These are phyloP conservation scores for Hyphopichia pseudoburtonii DNA, from an alignment of 1,139 yeast species.

Conservation along the genomic window DNA sequence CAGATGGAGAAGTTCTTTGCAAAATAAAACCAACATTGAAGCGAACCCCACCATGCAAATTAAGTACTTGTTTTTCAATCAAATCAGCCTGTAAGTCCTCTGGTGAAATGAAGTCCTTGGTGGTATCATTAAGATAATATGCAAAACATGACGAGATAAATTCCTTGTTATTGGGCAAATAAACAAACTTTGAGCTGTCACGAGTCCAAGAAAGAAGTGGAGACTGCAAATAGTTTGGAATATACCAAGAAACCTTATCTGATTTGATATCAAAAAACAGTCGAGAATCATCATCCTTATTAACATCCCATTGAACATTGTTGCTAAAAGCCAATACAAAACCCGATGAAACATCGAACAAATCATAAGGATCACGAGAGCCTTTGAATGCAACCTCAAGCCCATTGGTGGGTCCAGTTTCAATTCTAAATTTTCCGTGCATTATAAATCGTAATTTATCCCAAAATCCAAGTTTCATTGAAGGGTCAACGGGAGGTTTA, in stretches of 20 bases:
- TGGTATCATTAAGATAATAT: conserved; percentile 42
- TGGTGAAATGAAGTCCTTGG: conserved; percentile 5
- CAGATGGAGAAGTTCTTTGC: conserved; percentile 39
- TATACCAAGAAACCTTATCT: conserved; percentile 41
- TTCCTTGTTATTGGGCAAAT: conserved; percentile 43
- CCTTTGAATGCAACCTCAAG: conserved; percentile 57
- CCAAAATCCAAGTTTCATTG: conserved; percentile 58
- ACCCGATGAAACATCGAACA: conserved; percentile 40
- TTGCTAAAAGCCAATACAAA: conserved; percentile 40
- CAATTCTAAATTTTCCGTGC: conserved; percentile 46
- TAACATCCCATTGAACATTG: conserved; percentile 40
- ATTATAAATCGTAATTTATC: conserved; percentile 51
- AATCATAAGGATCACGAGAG: conserved; percentile 45
- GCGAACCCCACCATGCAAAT: conserved; percentile 59
- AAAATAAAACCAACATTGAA: conserved; percentile 60
- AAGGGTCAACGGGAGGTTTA: conserved; percentile 73
- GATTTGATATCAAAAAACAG: conserved; percentile 39
- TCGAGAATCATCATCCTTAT: conserved; percentile 40
- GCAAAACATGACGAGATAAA: conserved; percentile 51
- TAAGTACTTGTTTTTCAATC: conserved; percentile 55
- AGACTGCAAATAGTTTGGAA: conserved; percentile 62
- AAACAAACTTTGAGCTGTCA: conserved; percentile 41
- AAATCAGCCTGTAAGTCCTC: conserved; percentile 15
- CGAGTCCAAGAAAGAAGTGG: conserved; percentile 65
- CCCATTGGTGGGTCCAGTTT: conserved; percentile 29